Conservation (phyloP, 805 yeast genomes). For the Ogataea parapolymorpha region DNA sequence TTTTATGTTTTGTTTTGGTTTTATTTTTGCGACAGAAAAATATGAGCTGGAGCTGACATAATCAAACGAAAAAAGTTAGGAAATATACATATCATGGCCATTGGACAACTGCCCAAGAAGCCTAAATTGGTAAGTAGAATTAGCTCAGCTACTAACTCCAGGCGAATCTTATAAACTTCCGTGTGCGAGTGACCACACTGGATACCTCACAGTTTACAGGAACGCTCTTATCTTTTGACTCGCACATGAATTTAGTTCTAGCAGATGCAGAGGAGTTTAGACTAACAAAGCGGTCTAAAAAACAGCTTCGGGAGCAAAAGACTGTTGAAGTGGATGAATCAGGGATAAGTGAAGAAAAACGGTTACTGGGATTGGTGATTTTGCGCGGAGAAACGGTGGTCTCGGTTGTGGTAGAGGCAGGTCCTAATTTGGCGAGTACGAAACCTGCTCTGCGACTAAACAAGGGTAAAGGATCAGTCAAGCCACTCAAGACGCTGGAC, state of each 20-base stretch:
- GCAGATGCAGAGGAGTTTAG: slow-evolving; percentile 84
- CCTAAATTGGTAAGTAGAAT: slow-evolving; percentile 39
- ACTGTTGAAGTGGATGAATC: slow-evolving; percentile 31
- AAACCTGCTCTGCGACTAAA: slow-evolving; percentile 32
- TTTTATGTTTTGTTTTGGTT: slow-evolving; percentile 12
- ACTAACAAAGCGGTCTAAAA: slow-evolving; percentile 56
- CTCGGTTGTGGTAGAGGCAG: slow-evolving; percentile 66
- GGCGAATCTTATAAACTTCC: slow-evolving; percentile 70
- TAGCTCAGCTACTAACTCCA: slow-evolving; percentile 13
- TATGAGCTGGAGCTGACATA: slow-evolving; percentile 1
- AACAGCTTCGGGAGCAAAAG: slow-evolving; percentile 15
- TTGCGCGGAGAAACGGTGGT: slow-evolving; percentile 87
- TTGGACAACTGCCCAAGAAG: slow-evolving; percentile 38
- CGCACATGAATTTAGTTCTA: slow-evolving; percentile 81
- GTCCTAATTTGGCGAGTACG: slow-evolving; percentile 38
- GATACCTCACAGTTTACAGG: slow-evolving; percentile 82
- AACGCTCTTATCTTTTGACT: slow-evolving; percentile 81
- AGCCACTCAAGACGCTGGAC: slow-evolving; percentile 26
- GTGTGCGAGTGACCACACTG: slow-evolving; percentile 68
- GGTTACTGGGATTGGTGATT: slow-evolving; percentile 77
- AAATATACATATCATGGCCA: slow-evolving; percentile 18
- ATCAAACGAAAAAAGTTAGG: not conserved
- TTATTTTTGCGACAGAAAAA: slow-evolving; percentile 6
- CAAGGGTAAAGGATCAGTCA: slow-evolving; percentile 33
- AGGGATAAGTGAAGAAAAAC: slow-evolving; percentile 55